Evolutionary conservation across 73 alveolate species (phyloP).

Genomic region (Tetrahymena malaccensis): DNA sequence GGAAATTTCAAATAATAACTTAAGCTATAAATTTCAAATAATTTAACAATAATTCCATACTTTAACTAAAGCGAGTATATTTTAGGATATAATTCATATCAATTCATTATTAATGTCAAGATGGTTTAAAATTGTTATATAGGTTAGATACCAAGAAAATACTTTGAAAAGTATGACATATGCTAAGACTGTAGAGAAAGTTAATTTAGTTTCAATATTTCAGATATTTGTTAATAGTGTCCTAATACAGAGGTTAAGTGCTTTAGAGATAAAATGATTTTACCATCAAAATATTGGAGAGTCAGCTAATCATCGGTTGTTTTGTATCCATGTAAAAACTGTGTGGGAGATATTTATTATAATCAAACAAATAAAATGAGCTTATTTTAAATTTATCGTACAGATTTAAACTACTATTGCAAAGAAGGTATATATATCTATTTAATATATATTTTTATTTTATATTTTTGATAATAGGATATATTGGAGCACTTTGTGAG

Average conservation of each 20-base stretch:
- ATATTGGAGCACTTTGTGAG: background rate
- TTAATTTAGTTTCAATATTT: too few relatives aligned
- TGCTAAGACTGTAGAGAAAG: background rate
- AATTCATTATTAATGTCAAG: background rate
- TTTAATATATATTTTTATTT: too few relatives aligned
- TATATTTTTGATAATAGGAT: background rate
- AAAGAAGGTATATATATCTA: background rate
- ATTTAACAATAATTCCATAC: background rate
- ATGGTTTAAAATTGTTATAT: background rate
- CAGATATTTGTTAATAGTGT: background rate
- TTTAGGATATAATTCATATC: background rate
- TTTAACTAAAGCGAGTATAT: background rate
- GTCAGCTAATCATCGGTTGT: background rate
- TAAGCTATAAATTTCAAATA: background rate
- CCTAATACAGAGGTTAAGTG: background rate
- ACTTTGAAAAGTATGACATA: background rate
- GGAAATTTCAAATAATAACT: background rate
- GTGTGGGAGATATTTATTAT: background rate
- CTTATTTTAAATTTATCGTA: background rate
- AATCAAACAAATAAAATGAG: background rate
- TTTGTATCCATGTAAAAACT: background rate
- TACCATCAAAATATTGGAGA: background rate
- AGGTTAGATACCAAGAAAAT: background rate
- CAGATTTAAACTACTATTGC: background rate
- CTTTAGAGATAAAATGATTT: background rate